A percentile compares a stretch with the other conserved stretches of the same genome.
Conservation (phyloP, 1,284 basidiomycete genomes). For the Macrocystidia cucumis region DNA sequence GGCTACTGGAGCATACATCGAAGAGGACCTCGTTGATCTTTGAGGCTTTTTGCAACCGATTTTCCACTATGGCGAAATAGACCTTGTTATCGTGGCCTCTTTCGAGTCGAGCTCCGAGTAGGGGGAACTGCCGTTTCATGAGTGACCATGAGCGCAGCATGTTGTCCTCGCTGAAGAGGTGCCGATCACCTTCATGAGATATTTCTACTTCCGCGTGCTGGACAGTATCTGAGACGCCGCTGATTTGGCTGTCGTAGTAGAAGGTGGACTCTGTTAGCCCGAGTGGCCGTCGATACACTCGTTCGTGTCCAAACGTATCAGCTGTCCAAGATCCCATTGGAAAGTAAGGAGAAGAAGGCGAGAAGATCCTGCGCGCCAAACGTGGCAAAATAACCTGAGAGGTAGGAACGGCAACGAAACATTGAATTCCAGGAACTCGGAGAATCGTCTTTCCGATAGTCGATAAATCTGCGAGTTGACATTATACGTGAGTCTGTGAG, state of each 20-base stretch:
- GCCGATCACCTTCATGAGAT: constrained; percentile 6
- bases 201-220: constrained; percentile 26
- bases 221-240: constrained; percentile 37
- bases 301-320: constrained; percentile 2
- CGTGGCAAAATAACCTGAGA: too few relatives aligned
- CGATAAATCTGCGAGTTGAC: too few relatives aligned
- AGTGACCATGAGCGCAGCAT: constrained; percentile 31
- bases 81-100: constrained; percentile 19
- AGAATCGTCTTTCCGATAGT: too few relatives aligned
- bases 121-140: constrained; percentile 37
- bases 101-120: constrained; percentile 33
- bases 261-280: constrained; percentile 34
- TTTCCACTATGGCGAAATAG: constrained; percentile 31
- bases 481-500: too few relatives aligned
- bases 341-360: background rate
- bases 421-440: too few relatives aligned
- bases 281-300: constrained; percentile 28
- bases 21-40: constrained; percentile 28
- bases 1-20: constrained; percentile 18
- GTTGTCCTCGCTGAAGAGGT: constrained; percentile 18
- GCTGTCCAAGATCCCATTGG: constrained; percentile 2
- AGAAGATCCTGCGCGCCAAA: too few relatives aligned
- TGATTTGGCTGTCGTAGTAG: constrained; percentile 34
- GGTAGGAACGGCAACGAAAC: too few relatives aligned
- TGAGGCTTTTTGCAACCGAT: constrained; percentile 14